A percentile compares a stretch with the other conserved stretches of the same genome.
Conservation (phyloP, 306 rosid species). For the Acacia confusa region DNA sequence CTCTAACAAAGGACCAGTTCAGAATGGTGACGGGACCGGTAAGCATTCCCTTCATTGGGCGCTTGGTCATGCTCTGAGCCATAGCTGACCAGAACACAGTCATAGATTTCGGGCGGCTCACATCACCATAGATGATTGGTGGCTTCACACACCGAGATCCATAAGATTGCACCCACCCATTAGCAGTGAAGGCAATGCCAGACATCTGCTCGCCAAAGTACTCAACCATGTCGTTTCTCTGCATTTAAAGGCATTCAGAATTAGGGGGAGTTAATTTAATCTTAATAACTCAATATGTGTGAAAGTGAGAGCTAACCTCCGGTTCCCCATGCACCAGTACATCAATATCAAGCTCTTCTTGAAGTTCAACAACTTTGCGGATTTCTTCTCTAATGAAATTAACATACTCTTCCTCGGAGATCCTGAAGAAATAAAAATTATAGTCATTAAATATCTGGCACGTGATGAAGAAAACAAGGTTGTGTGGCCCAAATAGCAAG, state of each 20-base stretch:
- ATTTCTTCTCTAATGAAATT: slow-evolving; percentile 73
- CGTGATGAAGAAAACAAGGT: slow-evolving; percentile 18
- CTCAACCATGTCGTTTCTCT: slow-evolving; percentile 95
- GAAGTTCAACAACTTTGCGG: slow-evolving; percentile 71
- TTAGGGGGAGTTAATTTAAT: slow-evolving; percentile 36
- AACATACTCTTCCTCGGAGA: slow-evolving; percentile 79
- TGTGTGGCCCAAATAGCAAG: slow-evolving; percentile 2
- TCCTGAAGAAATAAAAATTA: slow-evolving; percentile 43
- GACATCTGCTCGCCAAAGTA: slow-evolving; percentile 91
- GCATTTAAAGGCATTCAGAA: slow-evolving; percentile 35
- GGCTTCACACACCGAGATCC: slow-evolving; percentile 98
- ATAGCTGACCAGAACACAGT: slow-evolving; percentile 86
- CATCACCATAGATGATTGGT: slow-evolving; percentile 89
- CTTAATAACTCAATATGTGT: background rate
- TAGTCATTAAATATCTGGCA: slow-evolving; percentile 3
- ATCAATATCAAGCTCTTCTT: slow-evolving; percentile 85
- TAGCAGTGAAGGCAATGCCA: slow-evolving; percentile 79
- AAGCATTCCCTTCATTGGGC: slow-evolving; percentile 97
- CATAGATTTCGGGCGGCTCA: slow-evolving; percentile 90
- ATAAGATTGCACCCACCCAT: slow-evolving; percentile 93
- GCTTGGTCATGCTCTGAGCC: slow-evolving; percentile 79
- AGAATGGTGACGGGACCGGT: slow-evolving; percentile 94
- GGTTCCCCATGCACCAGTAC: slow-evolving; percentile 92
- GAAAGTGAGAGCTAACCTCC: slow-evolving; percentile 59
- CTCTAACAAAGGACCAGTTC: slow-evolving; percentile 88